phyloP scores from a whole-genome alignment of 108 stramenopile genomes.

The Nannochloropsis salina region DNA sequence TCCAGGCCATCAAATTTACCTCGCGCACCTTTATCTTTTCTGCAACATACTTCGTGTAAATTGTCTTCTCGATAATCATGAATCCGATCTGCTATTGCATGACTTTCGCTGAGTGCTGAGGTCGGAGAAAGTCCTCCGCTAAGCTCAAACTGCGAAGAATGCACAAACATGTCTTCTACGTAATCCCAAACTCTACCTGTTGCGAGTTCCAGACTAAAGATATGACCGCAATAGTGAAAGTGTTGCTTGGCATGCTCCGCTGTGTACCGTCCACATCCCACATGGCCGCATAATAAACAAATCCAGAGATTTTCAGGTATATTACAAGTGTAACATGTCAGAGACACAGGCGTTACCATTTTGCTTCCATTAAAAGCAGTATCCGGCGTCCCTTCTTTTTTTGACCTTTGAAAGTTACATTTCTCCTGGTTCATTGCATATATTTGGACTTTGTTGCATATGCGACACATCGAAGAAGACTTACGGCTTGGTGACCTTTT shows the following conservation, averaged over 20 bases:
- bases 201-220: slow-evolving; percentile 17
- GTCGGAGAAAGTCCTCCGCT: not conserved
- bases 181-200: slow-evolving; percentile 35
- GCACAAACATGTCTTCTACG: slow-evolving; percentile 21
- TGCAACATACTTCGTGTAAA: not conserved
- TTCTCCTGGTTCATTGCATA: not conserved
- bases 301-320: slow-evolving; percentile 27
- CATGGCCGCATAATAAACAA: slow-evolving; percentile 23
- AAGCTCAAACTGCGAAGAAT: not conserved
- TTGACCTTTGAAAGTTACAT: not conserved
- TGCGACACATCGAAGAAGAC: too few relatives aligned
- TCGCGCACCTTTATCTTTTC: not conserved
- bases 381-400: not conserved
- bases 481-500: too few relatives aligned
- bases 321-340: slow-evolving; percentile 12
- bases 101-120: too few relatives aligned
- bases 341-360: not conserved
- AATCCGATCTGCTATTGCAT: too few relatives aligned
- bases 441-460: not conserved
- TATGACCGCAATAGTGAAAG: not conserved
- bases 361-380: too few relatives aligned
- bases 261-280: slow-evolving; percentile 30
- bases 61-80: too few relatives aligned
- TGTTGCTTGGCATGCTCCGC: slow-evolving; percentile 19
- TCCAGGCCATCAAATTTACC: slow-evolving; percentile 13